Base-by-base conservation (phyloP, 352 stramenopile species). In the Pythium aquatile region DNA sequence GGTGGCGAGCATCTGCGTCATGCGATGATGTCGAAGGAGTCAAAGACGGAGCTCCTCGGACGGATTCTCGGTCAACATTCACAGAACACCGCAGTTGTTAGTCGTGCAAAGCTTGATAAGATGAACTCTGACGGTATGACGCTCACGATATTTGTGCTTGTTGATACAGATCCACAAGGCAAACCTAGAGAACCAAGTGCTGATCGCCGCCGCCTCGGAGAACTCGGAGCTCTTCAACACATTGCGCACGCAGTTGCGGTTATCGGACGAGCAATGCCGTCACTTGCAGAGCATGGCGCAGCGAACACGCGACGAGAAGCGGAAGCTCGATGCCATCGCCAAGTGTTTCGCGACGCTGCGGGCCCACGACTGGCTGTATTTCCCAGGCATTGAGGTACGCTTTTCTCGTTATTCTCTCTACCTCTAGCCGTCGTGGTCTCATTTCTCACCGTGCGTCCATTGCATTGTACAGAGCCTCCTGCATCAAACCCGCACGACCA, bases 301-400 rank as follows among this genome's bases (percentile, higher is more conserved):
- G 6, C 61, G 75, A 24, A 77, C 85, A 3, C 83, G 75, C 17
- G 77, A 93, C 37, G 87, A 96, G 69, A 70, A 81, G 32, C 75
- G 74, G 17, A 90, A 93, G 58, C 74, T 96, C 7, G 83, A 91
- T 29, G 86, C 79, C 2, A 93, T 96, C 55, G 74, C 75, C n/a
- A 96, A 96, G 59, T 96, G 87, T 48, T 96, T 96, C 55, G 87
- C 87, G 9, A 83, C 86, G 20, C 60, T 96, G 13, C 83, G 79
- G 37, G 84, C 83, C 1, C 87, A 96, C 63, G 85, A 94, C 67
- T 96, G 87, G 87, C 76, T 96, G 26, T 91, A 91, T 57, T 92
- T 94, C 39, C 79, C 82, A 6, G 83, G 87, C 44, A 92, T 86
- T 54, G 87, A 96, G 82, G 84, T 95, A 13, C 28, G 68, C 61